Conservation (phyloP, 495 filamentous ascomycete genomes). For the Tuber magnatum region DNA sequence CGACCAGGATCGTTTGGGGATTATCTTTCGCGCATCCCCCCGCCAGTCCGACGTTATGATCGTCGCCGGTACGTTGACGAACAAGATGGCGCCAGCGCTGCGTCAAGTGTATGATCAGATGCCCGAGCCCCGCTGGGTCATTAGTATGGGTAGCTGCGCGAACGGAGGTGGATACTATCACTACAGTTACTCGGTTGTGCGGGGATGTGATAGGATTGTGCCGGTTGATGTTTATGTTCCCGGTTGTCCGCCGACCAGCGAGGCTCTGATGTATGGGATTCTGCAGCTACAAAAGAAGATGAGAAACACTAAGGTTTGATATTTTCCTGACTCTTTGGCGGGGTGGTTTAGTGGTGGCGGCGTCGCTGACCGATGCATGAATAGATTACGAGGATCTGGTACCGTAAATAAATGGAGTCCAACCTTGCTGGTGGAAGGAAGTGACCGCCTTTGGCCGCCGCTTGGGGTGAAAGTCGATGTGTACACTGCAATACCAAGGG, state of each 20-base stretch:
- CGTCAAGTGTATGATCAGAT: conserved; percentile 97
- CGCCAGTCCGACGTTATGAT: conserved; percentile 98
- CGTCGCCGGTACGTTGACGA: conserved; percentile 88
- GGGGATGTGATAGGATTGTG: conserved; percentile 83
- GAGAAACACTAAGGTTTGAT: conserved; percentile 62
- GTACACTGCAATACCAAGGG: conserved; percentile 14
- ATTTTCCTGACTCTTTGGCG: conserved; percentile 44
- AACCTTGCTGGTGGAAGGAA: conserved; percentile 5
- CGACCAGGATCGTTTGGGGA: conserved; percentile 90
- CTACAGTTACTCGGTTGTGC: conserved; percentile 80
- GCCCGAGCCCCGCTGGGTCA: conserved; percentile 90
- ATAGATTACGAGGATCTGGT: conserved; percentile 47
- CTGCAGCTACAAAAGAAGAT: conserved; percentile 86
- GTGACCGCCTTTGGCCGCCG: neutral
- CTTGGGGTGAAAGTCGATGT: conserved; percentile 6
- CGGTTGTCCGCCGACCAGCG: conserved; percentile 80
- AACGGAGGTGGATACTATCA: conserved; percentile 94
- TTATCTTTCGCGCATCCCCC: conserved; percentile 93
- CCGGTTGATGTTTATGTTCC: conserved; percentile 91
- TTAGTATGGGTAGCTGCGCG: conserved; percentile 85
- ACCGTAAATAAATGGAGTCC: conserved; percentile 34
- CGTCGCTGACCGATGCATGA: conserved; percentile 2
- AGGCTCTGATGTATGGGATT: conserved; percentile 83
- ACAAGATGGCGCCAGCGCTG: conserved; percentile 95
- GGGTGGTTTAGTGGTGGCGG: conserved; percentile 57